Evolutionary conservation across 1,139 yeast genomes (phyloP), one percentile per base, ranked within the genome.

Genomic region (Blastobotrys raffinosifermentans): DNA sequence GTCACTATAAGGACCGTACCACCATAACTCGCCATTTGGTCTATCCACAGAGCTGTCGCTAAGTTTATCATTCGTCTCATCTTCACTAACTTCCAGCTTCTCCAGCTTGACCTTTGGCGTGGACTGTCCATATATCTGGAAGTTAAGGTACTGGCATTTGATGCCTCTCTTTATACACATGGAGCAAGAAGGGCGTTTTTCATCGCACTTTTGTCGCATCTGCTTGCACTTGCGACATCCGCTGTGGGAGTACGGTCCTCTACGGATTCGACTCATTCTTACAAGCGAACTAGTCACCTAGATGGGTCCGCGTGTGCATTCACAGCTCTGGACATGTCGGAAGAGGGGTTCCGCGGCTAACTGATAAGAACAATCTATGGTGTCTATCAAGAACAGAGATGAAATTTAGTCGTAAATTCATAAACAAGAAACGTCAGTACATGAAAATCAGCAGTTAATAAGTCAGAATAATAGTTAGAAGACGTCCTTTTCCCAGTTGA

Each of bases 131-230:
- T 65, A 58, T 13, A 46, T 57, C n/a, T n/a, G n/a, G n/a, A n/a
- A n/a, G n/a, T n/a, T n/a, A n/a, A n/a, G n/a, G n/a, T n/a, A n/a
- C n/a, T n/a, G n/a, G 48, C 73, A 69, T 7, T 44, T 48, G 13
- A 57, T 51, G 9, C 58, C 57, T 37, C 54, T 57, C 26, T 55
- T 53, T 6, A 44, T 29, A 48, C 75, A 70, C 34, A 64, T 56
- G 11, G 57, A 37, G 40, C 75, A 70, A 5, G 52, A 47, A 1
- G 75, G 75, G 40, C 67, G 69, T 15, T 45, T 39, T 48, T 70
- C 75, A 45, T 70, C 75, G 54, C 75, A 70, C 51, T 70, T 70
- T 20, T 59, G 51, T 36, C 66, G 53, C 36, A 55, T 50, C 17
- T 52, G 50, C 39, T 62, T 61, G 43, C 70, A 65, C 19, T 60